Conservation (phyloP, 805 yeast species). For the Komagataella ulmi region DNA sequence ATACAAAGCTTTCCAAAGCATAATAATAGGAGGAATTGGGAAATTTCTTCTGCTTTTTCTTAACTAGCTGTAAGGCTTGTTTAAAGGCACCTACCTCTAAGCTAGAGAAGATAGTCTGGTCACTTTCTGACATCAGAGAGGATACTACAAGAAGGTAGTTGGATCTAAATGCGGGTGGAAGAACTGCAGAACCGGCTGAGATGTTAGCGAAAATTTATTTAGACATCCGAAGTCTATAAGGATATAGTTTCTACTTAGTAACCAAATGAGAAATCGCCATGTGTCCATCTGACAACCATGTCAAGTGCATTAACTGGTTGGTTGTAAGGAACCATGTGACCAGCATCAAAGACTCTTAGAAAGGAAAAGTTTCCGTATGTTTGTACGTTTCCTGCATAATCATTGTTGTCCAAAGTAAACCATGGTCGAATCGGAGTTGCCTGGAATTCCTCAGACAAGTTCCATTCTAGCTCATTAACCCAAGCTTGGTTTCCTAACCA, state of each 20-base stretch:
- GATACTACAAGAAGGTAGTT: background rate
- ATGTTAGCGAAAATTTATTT: background rate
- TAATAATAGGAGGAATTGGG: slow-evolving; percentile 46
- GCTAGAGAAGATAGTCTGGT: slow-evolving; percentile 19
- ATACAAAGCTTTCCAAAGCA: slow-evolving; percentile 26
- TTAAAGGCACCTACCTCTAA: slow-evolving; percentile 40
- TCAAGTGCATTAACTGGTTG: slow-evolving; percentile 69
- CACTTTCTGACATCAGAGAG: background rate
- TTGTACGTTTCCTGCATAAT: slow-evolving; percentile 23
- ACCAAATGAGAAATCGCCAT: slow-evolving; percentile 38
- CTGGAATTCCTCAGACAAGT: slow-evolving; percentile 34
- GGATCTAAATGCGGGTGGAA: background rate
- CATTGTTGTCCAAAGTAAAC: slow-evolving; percentile 12
- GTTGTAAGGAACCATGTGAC: slow-evolving; percentile 93
- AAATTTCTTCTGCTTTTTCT: slow-evolving; percentile 32
- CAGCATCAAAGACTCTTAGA: slow-evolving; percentile 77
- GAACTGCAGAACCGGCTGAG: no score
- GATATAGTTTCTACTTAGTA: background rate
- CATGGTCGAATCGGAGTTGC: slow-evolving; percentile 27
- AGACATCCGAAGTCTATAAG: background rate
- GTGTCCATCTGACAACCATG: slow-evolving; percentile 79
- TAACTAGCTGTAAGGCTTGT: slow-evolving; percentile 35
- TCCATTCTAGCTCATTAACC: slow-evolving; percentile 60
- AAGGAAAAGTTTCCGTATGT: slow-evolving; percentile 57
- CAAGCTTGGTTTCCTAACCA: slow-evolving; percentile 88